These are phyloP conservation scores for Clonostachys rosea DNA, from an alignment of 2,329 filamentous ascomycete genomes.

Conservation along the genomic window DNA sequence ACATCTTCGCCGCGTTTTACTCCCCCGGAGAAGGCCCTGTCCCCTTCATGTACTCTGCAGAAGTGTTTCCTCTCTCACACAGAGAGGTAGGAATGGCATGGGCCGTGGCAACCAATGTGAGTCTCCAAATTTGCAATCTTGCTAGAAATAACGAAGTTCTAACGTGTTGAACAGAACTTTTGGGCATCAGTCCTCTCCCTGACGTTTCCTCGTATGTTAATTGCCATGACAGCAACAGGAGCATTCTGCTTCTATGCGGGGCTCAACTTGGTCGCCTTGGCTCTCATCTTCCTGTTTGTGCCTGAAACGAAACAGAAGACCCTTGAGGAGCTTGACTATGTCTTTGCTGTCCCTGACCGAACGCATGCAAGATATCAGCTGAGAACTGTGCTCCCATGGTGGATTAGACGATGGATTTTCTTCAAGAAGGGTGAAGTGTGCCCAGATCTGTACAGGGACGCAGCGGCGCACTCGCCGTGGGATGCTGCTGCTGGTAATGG, in stretches of 20 bases:
- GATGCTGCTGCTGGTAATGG: no score
- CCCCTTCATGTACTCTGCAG: constrained; percentile 42
- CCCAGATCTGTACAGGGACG: no score
- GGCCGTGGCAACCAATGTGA: constrained; percentile 18
- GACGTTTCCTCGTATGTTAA: constrained; percentile 41
- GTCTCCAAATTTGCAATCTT: constrained; percentile 8
- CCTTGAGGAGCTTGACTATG: constrained; percentile 32
- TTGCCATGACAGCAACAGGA: constrained; percentile 23
- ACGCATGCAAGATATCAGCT: constrained; percentile 25
- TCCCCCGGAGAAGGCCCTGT: constrained; percentile 27
- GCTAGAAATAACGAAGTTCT: no score
- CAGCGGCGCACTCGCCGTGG: no score
- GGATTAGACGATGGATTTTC: constrained; percentile 19
- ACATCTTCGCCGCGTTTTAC: constrained; percentile 39
- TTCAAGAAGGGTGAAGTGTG: constrained; percentile 2
- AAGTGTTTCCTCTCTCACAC: constrained; percentile 50
- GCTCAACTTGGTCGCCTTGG: constrained; percentile 54
- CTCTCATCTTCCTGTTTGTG: constrained; percentile 60
- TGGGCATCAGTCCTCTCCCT: constrained; percentile 18
- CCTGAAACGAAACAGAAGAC: constrained; percentile 46
- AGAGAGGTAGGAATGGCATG: constrained; percentile 30
- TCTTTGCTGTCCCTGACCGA: constrained; percentile 26
- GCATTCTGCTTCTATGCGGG: constrained; percentile 58
- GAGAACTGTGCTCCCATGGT: constrained; percentile 23
- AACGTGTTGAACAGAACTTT: constrained; percentile 6